These are phyloP conservation scores for Phanerochaete carnosa DNA, from an alignment of 768 basidiomycete genomes.

Conservation along the genomic window DNA sequence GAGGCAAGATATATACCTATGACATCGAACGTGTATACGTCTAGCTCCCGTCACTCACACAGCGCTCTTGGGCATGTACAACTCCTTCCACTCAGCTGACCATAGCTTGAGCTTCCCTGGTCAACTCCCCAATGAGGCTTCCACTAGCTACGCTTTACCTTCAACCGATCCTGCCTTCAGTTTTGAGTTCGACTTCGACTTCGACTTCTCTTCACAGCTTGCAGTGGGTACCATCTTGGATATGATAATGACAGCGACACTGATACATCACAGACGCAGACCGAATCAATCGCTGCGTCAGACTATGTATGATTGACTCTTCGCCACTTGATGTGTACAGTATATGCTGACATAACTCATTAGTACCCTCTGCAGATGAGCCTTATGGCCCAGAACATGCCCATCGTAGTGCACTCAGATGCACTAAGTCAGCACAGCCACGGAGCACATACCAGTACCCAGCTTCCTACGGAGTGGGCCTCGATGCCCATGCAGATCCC, in stretches of 20 bases:
- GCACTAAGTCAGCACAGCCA: not conserved
- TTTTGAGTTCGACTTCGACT: not conserved
- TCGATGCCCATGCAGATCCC: not conserved
- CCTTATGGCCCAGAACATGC: not conserved
- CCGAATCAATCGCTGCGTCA: not conserved
- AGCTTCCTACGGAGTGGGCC: not conserved
- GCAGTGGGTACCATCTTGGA: not conserved
- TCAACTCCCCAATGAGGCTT: not conserved
- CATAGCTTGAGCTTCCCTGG: not conserved
- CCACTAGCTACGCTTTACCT: not conserved
- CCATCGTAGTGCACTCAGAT: not conserved
- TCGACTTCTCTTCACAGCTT: not conserved
- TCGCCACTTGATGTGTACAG: not conserved
- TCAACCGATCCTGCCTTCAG: not conserved
- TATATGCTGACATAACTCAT: not conserved
- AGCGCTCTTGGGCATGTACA: slow-evolving; percentile 6
- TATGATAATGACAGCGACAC: not conserved
- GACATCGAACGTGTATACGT: not conserved
- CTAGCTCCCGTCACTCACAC: not conserved
- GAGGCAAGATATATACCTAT: not conserved
- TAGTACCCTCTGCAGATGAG: not conserved
- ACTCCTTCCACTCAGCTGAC: not conserved
- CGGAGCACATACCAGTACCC: not conserved
- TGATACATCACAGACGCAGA: not conserved
- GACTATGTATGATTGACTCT: not conserved